phyloP scores from a whole-genome alignment of 2,329 filamentous ascomycete species.

The Microcyclosporella mali region DNA sequence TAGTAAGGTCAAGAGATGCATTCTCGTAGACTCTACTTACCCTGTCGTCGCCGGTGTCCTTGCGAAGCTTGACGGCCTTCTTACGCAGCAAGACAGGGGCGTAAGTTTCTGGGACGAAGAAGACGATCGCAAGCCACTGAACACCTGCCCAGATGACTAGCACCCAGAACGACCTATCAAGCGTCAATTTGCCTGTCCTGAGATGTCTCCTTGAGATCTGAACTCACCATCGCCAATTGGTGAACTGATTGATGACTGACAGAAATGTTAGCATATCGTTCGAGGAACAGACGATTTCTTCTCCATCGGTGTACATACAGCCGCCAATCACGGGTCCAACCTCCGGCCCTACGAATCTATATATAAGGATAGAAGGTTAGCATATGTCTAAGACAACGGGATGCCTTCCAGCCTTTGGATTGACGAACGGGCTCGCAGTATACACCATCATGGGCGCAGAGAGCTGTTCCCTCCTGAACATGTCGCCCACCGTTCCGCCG shows the following conservation, averaged over 20 bases:
- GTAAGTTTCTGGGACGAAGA: constrained; percentile 65
- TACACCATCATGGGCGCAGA: constrained; percentile 78
- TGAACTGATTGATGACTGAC: constrained; percentile 65
- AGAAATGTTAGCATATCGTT: too few relatives aligned
- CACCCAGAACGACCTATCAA: constrained; percentile 63
- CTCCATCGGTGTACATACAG: constrained; percentile 35
- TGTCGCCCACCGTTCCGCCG: constrained; percentile 72
- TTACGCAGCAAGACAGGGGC: constrained; percentile 62
- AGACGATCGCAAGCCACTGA: constrained; percentile 57
- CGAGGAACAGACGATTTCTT: too few relatives aligned
- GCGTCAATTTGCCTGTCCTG: neutral
- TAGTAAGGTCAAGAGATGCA: neutral
- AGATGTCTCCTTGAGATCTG: neutral
- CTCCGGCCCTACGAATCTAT: constrained; percentile 50
- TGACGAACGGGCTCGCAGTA: constrained; percentile 43
- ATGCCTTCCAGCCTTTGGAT: too few relatives aligned
- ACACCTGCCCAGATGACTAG: constrained; percentile 73
- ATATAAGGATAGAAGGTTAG: too few relatives aligned
- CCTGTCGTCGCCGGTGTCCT: constrained; percentile 63
- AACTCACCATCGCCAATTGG: constrained; percentile 59
- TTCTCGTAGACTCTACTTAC: constrained; percentile 3
- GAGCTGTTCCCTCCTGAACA: constrained; percentile 64
- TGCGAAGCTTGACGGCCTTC: constrained; percentile 64
- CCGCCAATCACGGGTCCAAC: constrained; percentile 61
- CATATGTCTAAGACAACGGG: too few relatives aligned